Base-by-base conservation (phyloP, 805 yeast genomes). In the Lipomyces lipofer region DNA sequence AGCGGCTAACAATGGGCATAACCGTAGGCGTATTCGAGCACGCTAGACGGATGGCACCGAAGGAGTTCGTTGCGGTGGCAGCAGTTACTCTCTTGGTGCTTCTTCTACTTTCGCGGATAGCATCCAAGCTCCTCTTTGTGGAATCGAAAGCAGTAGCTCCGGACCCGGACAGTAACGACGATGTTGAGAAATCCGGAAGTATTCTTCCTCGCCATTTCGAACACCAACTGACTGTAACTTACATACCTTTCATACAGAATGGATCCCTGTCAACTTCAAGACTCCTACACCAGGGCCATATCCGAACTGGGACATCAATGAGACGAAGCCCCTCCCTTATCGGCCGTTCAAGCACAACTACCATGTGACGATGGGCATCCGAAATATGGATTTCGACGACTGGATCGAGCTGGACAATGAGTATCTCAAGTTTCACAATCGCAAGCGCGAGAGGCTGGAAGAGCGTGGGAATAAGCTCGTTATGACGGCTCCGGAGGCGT, bases 381-480 rank as follows among this genome's bases (percentile, higher is more conserved):
- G 88, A 59, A 72, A 71, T 54, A 78, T 83, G 85, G 79, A 81
- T 46, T 78, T 78, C 76, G 71, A 78, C 50, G 73, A 73, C 47
- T 84, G 89, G 89, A 79, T 84, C 57, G 85, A 84, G 64, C 72
- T 84, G 54, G 88, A 84, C 66, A 82, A 80, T 56, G 83, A 84
- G 68, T 84, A 86, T 85, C 60, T 63, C 49, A 76, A 76, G 56
- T 83, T 66, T 61, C 86, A 84, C 64, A 63, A 75, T 21, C 71
- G 77, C 42, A 84, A 84, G 66, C 58, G 79, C 43, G 67, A 73
- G 50, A 73, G 88, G 62, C 61, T 83, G 44, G 69, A 64, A 22
- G 76, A 75, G 56, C 71, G 72, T 55, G 81, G 82, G 6, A 65
- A 65, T 7, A 78, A 78, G 52, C 66, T 78, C 30, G 76, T 79